Evolutionary conservation across 73 alveolate species (phyloP).

Genomic region (Paramecium sexaurelia): DNA sequence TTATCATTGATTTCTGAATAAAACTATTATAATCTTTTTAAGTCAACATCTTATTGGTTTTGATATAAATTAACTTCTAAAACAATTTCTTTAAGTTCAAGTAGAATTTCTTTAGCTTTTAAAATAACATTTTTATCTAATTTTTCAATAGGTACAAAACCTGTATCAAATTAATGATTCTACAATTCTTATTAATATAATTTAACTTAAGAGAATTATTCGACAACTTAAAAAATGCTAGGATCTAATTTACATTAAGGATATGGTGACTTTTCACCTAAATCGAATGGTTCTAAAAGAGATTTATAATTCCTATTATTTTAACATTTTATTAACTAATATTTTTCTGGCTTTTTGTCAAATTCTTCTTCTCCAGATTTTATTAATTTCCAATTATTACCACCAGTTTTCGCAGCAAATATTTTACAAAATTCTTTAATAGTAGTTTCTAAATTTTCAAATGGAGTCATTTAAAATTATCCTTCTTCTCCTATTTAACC

Average conservation of each 20-base stretch:
- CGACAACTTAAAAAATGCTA: neutral
- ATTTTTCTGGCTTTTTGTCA: neutral
- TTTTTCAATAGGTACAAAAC: constrained; percentile 3
- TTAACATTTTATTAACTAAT: neutral
- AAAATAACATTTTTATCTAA: neutral
- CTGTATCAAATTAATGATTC: neutral
- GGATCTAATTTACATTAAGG: neutral
- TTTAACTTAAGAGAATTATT: constrained; percentile 31
- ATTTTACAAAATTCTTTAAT: constrained; percentile 88
- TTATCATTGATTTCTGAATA: constrained; percentile 84
- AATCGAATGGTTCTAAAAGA: constrained; percentile 30
- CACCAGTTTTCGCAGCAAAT: constrained; percentile 68
- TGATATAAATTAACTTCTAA: constrained; percentile 70
- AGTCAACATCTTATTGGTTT: constrained; percentile 8
- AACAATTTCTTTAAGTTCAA: constrained; percentile 73
- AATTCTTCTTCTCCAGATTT: constrained; percentile 42
- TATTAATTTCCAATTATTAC: constrained; percentile 29
- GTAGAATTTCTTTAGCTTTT: constrained; percentile 78
- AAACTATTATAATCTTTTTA: constrained; percentile 73
- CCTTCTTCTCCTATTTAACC: constrained; percentile 98
- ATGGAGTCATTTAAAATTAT: constrained; percentile 95
- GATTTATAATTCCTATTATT: neutral
- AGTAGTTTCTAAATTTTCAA: constrained; percentile 82
- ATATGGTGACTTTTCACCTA: neutral
- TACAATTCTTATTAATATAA: neutral